Conservation (phyloP, 805 yeast genomes). For the Wickerhamomyces silvicola region DNA sequence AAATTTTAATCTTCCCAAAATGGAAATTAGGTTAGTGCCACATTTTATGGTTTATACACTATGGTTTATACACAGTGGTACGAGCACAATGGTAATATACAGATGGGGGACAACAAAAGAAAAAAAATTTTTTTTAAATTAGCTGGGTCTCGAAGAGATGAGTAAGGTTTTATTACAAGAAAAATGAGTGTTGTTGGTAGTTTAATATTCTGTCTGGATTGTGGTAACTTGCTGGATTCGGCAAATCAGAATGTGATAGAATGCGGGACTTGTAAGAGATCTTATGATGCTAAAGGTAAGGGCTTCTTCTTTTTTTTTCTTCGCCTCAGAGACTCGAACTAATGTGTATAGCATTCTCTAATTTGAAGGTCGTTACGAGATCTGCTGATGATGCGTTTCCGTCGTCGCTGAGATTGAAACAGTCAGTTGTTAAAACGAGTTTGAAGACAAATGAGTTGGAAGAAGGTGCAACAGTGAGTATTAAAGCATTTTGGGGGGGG, state of each 20-base stretch:
- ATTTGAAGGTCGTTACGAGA: slow-evolving; percentile 78
- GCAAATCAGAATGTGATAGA: slow-evolving; percentile 41
- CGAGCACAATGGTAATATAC: too few relatives aligned
- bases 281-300: slow-evolving; percentile 34
- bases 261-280: slow-evolving; percentile 48
- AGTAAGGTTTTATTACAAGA: background rate
- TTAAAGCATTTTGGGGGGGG: too few relatives aligned
- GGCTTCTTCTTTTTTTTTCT: background rate
- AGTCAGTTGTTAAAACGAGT: slow-evolving; percentile 85
- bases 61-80: too few relatives aligned
- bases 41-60: too few relatives aligned
- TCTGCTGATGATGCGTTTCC: slow-evolving; percentile 95
- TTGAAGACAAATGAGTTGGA: slow-evolving; percentile 72
- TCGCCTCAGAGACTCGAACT: too few relatives aligned
- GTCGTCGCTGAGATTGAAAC: slow-evolving; percentile 68
- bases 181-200: slow-evolving; percentile 93
- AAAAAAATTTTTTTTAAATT: background rate
- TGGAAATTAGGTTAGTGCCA: too few relatives aligned
- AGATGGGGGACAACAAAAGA: too few relatives aligned
- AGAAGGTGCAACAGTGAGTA: slow-evolving; percentile 95
- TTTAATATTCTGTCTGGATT: slow-evolving; percentile 84
- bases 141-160: background rate
- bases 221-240: slow-evolving; percentile 85
- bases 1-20: too few relatives aligned
- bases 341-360: slow-evolving; percentile 58